These are phyloP conservation scores for Sphagnurus paluster DNA, from an alignment of 1,284 basidiomycete genomes.

Conservation along the genomic window DNA sequence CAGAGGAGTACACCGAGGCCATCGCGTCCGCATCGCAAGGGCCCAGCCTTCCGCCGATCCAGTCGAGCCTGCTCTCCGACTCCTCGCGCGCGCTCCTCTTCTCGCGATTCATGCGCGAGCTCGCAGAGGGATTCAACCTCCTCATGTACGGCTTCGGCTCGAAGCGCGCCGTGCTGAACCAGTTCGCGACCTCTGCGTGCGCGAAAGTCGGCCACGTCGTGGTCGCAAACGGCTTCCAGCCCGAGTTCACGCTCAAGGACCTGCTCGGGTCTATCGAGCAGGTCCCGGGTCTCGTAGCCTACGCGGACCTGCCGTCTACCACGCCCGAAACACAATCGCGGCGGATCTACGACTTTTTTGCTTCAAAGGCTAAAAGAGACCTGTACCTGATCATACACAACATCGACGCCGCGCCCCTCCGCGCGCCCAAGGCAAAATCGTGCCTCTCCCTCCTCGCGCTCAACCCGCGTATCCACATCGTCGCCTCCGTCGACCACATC, in stretches of 20 bases:
- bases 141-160: constrained; percentile 87
- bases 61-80: constrained; percentile 33
- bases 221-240: constrained; percentile 80
- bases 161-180: constrained; percentile 74
- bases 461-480: constrained; percentile 73
- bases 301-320: constrained; percentile 34
- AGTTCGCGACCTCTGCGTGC: constrained; percentile 62
- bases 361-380: constrained; percentile 32
- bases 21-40: constrained; percentile 36
- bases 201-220: constrained; percentile 68
- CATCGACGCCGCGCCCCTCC: constrained; percentile 76
- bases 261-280: constrained; percentile 68
- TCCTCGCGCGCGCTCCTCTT: constrained; percentile 45
- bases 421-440: constrained; percentile 59
- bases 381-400: constrained; percentile 87
- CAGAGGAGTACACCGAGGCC: constrained; percentile 58
- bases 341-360: constrained; percentile 65
- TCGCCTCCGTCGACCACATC: constrained; percentile 85
- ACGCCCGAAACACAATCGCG: constrained; percentile 62
- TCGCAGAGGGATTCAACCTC: constrained; percentile 82
- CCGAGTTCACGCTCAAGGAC: constrained; percentile 68
- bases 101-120: constrained; percentile 66
- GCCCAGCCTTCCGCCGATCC: constrained; percentile 25
- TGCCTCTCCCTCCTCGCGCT: constrained; percentile 71
- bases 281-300: constrained; percentile 51